Conservation (phyloP, 192 early-diverging fungal genomes). For the Backusella mclennaniae region DNA sequence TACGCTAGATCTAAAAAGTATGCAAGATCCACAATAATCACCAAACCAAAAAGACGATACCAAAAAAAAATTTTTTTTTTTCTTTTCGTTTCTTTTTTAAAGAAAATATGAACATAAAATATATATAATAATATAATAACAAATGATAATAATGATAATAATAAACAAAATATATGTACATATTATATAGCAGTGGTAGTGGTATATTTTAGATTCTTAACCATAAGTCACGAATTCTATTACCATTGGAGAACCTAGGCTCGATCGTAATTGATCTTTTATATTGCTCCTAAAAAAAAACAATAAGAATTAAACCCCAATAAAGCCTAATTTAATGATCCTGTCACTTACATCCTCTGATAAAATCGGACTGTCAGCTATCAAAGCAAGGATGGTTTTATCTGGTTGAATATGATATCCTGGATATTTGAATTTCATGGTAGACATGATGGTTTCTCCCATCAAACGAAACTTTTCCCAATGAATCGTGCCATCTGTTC, state of each 20-base stretch:
- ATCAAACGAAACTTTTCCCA: constrained; percentile 72
- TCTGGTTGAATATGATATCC: constrained; percentile 21
- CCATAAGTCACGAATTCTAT: constrained; percentile 20
- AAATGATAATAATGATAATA: background rate
- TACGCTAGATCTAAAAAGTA: background rate
- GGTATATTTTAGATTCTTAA: constrained; percentile 9
- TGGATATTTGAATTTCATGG: constrained; percentile 25
- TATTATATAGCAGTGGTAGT: background rate
- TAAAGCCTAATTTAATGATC: background rate
- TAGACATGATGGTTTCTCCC: constrained; percentile 32
- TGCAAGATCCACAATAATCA: background rate
- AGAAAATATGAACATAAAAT: background rate
- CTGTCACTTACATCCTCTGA: constrained; percentile 25
- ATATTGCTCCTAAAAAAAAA: constrained; percentile 12
- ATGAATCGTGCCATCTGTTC: constrained; percentile 64
- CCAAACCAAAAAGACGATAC: background rate
- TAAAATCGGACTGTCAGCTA: constrained; percentile 23
- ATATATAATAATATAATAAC: background rate
- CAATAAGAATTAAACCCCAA: background rate
- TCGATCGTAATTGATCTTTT: constrained; percentile 12
- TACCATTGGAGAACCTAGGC: constrained; percentile 15
- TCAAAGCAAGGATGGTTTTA: constrained; percentile 22
- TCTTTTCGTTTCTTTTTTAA: background rate
- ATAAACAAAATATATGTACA: background rate
- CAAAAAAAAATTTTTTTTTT: background rate